These are phyloP conservation scores for Aureobasidium zeae DNA, from an alignment of 2,329 filamentous ascomycete genomes.

Conservation along the genomic window DNA sequence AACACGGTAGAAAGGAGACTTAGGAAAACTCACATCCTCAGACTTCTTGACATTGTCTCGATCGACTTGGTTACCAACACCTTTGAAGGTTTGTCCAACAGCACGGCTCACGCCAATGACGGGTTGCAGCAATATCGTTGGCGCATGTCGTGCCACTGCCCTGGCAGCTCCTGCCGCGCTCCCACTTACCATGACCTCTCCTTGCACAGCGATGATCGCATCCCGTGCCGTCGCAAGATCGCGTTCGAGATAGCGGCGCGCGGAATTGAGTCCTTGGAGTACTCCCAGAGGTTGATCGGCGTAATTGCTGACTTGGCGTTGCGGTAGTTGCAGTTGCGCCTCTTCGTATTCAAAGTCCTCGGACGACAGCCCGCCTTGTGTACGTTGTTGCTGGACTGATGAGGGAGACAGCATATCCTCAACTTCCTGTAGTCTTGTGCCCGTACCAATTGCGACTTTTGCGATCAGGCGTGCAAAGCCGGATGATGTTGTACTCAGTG, in stretches of 20 bases:
- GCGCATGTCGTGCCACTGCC: conserved; percentile 70
- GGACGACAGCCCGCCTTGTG: conserved; percentile 34
- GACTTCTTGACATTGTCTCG: conserved; percentile 68
- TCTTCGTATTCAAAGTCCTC: conserved; percentile 56
- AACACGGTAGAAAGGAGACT: neutral
- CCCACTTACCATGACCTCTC: conserved; percentile 78
- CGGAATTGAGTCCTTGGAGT: conserved; percentile 73
- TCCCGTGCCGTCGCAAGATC: conserved; percentile 82
- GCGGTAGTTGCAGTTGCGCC: no score
- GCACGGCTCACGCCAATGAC: conserved; percentile 85
- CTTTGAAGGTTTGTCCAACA: conserved; percentile 79
- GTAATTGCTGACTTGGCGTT: conserved; percentile 78
- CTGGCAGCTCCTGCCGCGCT: conserved; percentile 71
- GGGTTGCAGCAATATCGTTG: conserved; percentile 86
- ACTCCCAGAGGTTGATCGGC: conserved; percentile 90
- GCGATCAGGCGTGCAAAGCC: conserved; percentile 92
- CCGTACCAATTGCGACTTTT: conserved; percentile 88
- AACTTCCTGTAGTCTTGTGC: conserved; percentile 81
- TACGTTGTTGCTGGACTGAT: conserved; percentile 9
- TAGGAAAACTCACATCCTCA: conserved; percentile 72
- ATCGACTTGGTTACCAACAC: conserved; percentile 86
- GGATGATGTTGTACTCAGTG: conserved; percentile 86
- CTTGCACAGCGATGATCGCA: conserved; percentile 89
- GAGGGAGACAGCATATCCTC: conserved; percentile 60
- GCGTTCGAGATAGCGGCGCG: conserved; percentile 70